These are phyloP conservation scores for Pythium inflatum DNA, from an alignment of 352 stramenopile genomes.

Conservation along the genomic window DNA sequence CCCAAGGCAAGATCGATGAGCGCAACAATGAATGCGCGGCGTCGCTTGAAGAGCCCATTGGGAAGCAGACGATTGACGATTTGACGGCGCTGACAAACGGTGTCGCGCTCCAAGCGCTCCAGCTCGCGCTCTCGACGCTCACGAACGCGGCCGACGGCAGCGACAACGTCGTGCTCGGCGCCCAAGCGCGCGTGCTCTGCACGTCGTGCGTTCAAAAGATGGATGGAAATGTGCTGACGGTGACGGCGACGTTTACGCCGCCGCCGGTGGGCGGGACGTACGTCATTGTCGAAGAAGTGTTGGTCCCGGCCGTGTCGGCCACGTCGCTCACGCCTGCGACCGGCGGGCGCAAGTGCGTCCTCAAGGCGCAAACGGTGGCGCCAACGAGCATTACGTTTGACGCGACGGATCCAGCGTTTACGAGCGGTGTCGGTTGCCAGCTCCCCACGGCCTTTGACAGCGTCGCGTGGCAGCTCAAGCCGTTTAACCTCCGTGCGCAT, in stretches of 20 bases:
- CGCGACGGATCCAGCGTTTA: constrained; percentile 23
- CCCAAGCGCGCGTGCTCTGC: constrained; percentile 48
- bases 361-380: constrained; percentile 34
- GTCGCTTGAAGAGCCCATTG: constrained; percentile 43
- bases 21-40: constrained; percentile 62
- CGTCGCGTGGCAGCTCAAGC: constrained; percentile 61
- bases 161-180: constrained; percentile 39
- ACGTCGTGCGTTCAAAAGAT: constrained; percentile 65
- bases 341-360: constrained; percentile 48
- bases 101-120: constrained; percentile 38
- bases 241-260: constrained; percentile 40
- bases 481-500: constrained; percentile 66
- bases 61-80: constrained; percentile 49
- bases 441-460: constrained; percentile 51
- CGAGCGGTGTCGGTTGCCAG: constrained; percentile 41
- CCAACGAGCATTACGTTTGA: constrained; percentile 26
- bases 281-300: constrained; percentile 68
- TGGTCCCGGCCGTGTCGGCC: constrained; percentile 29
- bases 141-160: constrained; percentile 18
- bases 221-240: constrained; percentile 33
- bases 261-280: constrained; percentile 41
- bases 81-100: constrained; percentile 39
- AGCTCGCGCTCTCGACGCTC: constrained; percentile 46
- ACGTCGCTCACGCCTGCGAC: constrained; percentile 52
- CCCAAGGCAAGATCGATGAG: constrained; percentile 57